phyloP scores from a whole-genome alignment of 2,329 filamentous ascomycete genomes.

The Fusarium continuum region DNA sequence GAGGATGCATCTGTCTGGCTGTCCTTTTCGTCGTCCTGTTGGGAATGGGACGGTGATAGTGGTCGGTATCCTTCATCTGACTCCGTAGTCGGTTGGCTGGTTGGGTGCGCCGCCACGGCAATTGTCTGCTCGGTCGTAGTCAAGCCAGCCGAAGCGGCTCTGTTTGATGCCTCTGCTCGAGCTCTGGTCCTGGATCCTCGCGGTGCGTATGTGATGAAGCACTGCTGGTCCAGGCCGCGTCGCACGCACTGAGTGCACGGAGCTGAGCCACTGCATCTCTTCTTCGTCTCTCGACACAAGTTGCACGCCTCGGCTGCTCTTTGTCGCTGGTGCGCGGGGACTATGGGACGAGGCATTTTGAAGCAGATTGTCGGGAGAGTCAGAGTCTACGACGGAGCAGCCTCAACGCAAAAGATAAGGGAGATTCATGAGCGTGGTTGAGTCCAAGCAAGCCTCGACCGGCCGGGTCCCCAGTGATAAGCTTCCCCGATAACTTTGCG shows the following conservation, averaged over 20 bases:
- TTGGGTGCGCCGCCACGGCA: neutral
- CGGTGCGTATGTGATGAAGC: conserved; percentile 47
- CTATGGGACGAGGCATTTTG: conserved; percentile 62
- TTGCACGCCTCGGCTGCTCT: conserved; percentile 60
- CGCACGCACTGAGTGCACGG: conserved; percentile 59
- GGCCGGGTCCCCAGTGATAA: conserved; percentile 13
- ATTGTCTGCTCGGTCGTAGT: neutral
- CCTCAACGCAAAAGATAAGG: too few species aligned
- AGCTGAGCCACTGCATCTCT: conserved; percentile 58
- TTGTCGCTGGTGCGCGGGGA: conserved; percentile 58
- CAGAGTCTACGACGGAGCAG: too few species aligned
- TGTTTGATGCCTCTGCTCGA: conserved; percentile 15
- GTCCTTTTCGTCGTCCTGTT: conserved; percentile 37
- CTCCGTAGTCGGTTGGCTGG: conserved; percentile 2
- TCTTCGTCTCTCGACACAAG: conserved; percentile 59
- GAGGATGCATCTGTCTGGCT: conserved; percentile 24
- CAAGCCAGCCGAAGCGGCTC: conserved; percentile 2
- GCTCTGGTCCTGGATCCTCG: conserved; percentile 41
- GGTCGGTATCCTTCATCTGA: conserved; percentile 36
- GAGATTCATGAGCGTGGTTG: neutral
- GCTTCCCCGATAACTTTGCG: conserved; percentile 5
- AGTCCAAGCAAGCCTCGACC: too few species aligned
- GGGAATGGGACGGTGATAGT: conserved; percentile 45
- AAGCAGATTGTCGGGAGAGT: neutral
- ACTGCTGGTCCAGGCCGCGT: conserved; percentile 53